Percentiles rank a stretch among this genome's conserved stretches.
Evolutionary conservation across 345 rosid species (phyloP).

Genomic region (Populus euphratica): DNA sequence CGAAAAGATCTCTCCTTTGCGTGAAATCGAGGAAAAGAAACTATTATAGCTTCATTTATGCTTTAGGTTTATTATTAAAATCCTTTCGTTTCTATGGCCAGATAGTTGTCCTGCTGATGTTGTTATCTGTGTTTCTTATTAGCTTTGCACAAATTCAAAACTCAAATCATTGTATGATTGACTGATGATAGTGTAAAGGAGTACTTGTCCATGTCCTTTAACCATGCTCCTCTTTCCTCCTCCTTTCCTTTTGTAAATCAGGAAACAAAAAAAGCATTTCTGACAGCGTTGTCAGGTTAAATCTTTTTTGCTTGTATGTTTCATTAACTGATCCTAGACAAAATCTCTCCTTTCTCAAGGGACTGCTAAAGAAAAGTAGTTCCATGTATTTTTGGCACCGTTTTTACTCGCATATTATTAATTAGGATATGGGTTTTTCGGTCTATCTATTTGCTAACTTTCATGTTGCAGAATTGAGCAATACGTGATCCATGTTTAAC

Average conservation of each 20-base stretch:
- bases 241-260: not conserved
- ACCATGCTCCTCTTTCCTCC: not conserved
- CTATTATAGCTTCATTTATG: too few relatives aligned
- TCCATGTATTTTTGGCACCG: not conserved
- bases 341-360: not conserved
- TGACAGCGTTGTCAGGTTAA: not conserved
- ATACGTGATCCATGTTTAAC: not conserved
- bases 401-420: not conserved
- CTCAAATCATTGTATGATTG: too few relatives aligned
- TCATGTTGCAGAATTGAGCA: not conserved
- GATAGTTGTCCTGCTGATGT: too few relatives aligned
- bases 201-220: not conserved
- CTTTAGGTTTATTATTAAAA: too few relatives aligned
- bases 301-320: not conserved
- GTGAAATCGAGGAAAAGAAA: too few relatives aligned
- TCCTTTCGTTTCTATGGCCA: too few relatives aligned
- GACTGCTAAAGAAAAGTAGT: not conserved
- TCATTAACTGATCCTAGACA: not conserved
- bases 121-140: too few relatives aligned
- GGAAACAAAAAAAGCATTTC: not conserved
- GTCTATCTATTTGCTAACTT: not conserved
- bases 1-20: too few relatives aligned
- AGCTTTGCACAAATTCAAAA: too few relatives aligned
- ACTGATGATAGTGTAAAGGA: not conserved
- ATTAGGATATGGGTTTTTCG: not conserved